Evolutionary conservation across 768 basidiomycete genomes (phyloP).

Genomic region (Coprinopsis cinerea): DNA sequence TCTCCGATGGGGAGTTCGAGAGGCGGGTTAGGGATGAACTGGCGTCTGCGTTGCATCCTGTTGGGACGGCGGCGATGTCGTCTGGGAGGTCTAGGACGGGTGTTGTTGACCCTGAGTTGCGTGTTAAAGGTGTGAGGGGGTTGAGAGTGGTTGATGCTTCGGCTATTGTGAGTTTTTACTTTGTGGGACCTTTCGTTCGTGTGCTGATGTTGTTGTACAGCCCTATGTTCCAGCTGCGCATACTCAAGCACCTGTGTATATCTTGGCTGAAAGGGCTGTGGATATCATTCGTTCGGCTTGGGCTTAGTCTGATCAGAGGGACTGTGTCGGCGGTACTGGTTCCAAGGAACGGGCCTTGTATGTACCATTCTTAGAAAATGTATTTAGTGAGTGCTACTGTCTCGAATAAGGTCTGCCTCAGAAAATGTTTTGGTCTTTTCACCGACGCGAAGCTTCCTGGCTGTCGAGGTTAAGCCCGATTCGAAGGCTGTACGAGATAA

Average conservation of each 20-base stretch:
- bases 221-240: conserved; percentile 13
- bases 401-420: no score
- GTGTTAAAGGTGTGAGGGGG: conserved; percentile 21
- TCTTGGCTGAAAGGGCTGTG: conserved; percentile 12
- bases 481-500: no score
- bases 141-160: conserved; percentile 25
- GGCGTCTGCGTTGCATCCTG: conserved; percentile 14
- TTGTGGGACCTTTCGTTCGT: not conserved
- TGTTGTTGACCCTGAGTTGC: conserved; percentile 25
- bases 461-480: no score
- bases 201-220: not conserved
- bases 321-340: no score
- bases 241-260: conserved; percentile 11
- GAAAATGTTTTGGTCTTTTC: no score
- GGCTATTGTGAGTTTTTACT: conserved; percentile 16
- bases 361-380: no score
- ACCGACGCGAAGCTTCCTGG: no score
- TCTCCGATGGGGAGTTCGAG: conserved; percentile 11
- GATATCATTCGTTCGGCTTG: no score
- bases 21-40: conserved; percentile 10
- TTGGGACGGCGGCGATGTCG: conserved; percentile 21
- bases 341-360: no score
- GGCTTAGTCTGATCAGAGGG: no score
- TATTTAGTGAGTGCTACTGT: no score
- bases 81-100: conserved; percentile 15